A percentile compares a stretch with the other conserved stretches of the same genome.
These are phyloP conservation scores for Podila epicladia DNA, from an alignment of 192 early-diverging fungal genomes.

Conservation along the genomic window DNA sequence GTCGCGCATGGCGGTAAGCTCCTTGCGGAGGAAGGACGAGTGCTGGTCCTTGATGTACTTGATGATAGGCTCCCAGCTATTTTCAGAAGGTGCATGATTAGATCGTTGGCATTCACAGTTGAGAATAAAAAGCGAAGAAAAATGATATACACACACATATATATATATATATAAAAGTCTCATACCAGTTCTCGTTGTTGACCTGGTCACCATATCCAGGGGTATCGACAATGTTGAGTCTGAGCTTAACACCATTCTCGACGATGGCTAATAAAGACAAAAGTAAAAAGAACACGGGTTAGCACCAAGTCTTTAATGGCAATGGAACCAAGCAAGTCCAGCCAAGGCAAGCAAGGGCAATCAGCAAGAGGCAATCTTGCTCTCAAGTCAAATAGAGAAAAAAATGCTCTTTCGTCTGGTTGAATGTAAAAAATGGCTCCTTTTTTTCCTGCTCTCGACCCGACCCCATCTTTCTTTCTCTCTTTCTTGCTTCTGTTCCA, in stretches of 20 bases:
- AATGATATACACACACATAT: no score
- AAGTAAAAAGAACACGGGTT: not conserved
- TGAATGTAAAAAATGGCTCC: no score
- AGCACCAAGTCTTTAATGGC: not conserved
- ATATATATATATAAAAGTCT: no score
- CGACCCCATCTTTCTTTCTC: no score
- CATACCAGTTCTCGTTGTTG: constrained; percentile 96
- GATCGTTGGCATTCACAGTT: constrained; percentile 3
- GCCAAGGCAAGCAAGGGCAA: no score
- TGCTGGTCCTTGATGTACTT: constrained; percentile 99
- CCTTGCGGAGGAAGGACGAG: constrained; percentile 92
- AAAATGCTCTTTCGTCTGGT: no score
- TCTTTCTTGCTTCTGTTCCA: no score
- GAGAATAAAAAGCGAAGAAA: not conserved
- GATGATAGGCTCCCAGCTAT: constrained; percentile 95
- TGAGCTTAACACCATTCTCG: constrained; percentile 93
- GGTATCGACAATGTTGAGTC: constrained; percentile 97
- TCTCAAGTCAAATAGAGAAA: no score
- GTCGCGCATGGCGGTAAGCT: constrained; percentile 89
- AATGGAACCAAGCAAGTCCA: no score
- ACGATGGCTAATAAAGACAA: constrained; percentile 76
- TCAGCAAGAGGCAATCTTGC: no score
- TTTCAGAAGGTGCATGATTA: not conserved
- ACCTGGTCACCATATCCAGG: constrained; percentile 99
- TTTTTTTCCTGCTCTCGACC: no score